Conservation (phyloP, 768 basidiomycete species). For the Lactarius indigo region DNA sequence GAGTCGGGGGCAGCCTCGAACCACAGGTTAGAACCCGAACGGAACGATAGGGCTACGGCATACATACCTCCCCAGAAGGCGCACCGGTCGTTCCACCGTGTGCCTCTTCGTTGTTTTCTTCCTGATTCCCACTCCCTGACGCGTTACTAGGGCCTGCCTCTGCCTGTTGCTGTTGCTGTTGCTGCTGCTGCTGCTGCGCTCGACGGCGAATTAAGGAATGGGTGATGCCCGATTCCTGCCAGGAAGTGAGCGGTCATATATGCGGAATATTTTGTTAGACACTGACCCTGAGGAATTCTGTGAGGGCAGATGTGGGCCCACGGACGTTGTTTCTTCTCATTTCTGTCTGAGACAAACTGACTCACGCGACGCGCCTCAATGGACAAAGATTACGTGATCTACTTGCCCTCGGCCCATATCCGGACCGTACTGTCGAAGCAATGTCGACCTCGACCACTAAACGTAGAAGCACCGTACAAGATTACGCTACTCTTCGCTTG, state of each 20-base stretch:
- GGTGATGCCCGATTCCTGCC: conserved; percentile 52
- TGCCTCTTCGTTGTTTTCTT: conserved; percentile 25
- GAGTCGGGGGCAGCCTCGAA: conserved; percentile 21
- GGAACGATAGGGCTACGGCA: neutral
- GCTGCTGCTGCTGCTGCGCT: conserved; percentile 32
- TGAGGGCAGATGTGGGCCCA: conserved; percentile 79
- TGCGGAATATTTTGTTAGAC: too few relatives aligned
- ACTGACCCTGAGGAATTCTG: conserved; percentile 71
- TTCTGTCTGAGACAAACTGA: neutral
- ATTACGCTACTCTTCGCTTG: conserved; percentile 59
- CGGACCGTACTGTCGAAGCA: neutral
- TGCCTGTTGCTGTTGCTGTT: conserved; percentile 37
- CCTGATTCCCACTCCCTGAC: conserved; percentile 19
- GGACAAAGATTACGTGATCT: too few relatives aligned
- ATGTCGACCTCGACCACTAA: neutral
- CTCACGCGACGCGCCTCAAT: neutral
- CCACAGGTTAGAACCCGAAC: neutral
- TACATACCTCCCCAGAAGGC: conserved; percentile 8
- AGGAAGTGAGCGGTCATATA: neutral
- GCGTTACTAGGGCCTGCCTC: conserved; percentile 44
- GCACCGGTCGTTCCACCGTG: conserved; percentile 23
- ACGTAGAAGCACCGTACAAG: conserved; percentile 52
- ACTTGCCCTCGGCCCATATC: neutral
- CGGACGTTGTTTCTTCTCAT: conserved; percentile 54
- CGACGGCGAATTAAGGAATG: conserved; percentile 40